Evolutionary conservation across 768 basidiomycete species (phyloP), one percentile per base, ranked within the genome.

Genomic region (Tephrocybe rancida): DNA sequence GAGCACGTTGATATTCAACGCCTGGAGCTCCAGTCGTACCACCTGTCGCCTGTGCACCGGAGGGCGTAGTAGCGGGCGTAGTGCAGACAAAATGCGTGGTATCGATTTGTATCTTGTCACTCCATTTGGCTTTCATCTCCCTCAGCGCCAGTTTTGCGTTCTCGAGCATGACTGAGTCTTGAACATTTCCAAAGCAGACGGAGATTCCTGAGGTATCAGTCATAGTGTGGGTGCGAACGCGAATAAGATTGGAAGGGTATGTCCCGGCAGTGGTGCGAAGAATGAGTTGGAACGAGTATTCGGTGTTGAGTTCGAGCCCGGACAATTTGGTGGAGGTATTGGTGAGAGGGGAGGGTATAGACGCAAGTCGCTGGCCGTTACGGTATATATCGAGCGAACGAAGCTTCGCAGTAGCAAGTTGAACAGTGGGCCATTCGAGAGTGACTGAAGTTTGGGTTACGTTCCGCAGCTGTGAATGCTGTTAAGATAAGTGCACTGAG

Each of bases 11-110:
- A 67, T 98, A 98, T 61, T 95, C 92, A 6, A 90, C 86, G 0
- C 88, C 88, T 0, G 93, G 90, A 2, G 84, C 83, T 14, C 78
- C 72, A 10, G 74, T 72, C 1, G 75, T 66, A 50, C 75, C 80
- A 0, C 86, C 84, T 8, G 78, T 75, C 0, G 78, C 78, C 52
- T 75, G 78, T 9, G 84, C 84, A 27, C 83, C 87, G 9, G 68
- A 61, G 0, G 85, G 82, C 0, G 84, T 86, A 9, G 84, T 80
- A 1, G 86, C 88, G 2, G 95, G 93, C 0, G 90, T 93, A 16
- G 94, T 96, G 66, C 95, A 96, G 37, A 98, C 95, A 60, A 97
- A 99, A 70, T 99, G 96, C 0, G 95, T 98, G 9, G 96, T 98
- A 66, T 99, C 96, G 53, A 98, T 95, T 73, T 95, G 92, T 35